Evolutionary conservation across 2,329 filamentous ascomycete genomes (phyloP).

Genomic region (Arthrobotrys iridis): DNA sequence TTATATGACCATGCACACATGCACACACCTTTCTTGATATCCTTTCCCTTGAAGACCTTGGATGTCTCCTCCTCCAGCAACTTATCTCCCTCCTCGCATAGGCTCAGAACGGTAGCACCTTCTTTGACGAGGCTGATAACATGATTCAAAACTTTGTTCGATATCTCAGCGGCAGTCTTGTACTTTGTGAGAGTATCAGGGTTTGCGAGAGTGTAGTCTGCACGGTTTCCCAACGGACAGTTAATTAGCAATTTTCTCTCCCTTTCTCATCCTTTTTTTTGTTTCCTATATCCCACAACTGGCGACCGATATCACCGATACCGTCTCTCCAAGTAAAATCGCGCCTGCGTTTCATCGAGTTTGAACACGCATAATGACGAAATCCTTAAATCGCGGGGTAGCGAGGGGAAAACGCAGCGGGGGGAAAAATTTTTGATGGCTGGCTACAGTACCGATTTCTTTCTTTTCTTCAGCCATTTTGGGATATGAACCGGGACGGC

Average conservation of each 20-base stretch:
- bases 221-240: neutral
- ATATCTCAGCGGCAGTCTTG: constrained; percentile 94
- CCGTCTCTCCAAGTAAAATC: constrained; percentile 30
- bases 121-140: constrained; percentile 72
- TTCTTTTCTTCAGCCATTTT: constrained; percentile 53
- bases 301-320: neutral
- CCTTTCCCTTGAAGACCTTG: constrained; percentile 99
- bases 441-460: constrained; percentile 48
- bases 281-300: neutral
- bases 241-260: constrained; percentile 23
- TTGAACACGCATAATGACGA: constrained; percentile 55
- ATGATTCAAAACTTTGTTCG: constrained; percentile 91
- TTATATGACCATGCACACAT: constrained; percentile 32
- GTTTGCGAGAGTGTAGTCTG: constrained; percentile 90
- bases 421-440: neutral
- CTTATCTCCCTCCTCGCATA: constrained; percentile 96
- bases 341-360: constrained; percentile 21
- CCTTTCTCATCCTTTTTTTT: neutral
- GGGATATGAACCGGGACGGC: neutral
- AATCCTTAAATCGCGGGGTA: constrained; percentile 58
- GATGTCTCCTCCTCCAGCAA: constrained; percentile 89
- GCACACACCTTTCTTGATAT: constrained; percentile 83
- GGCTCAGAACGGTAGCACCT: constrained; percentile 79
- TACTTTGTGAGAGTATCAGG: constrained; percentile 98
- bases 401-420: constrained; percentile 24